Conservation (phyloP, 1,139 yeast genomes). For the Candida neerlandica region DNA sequence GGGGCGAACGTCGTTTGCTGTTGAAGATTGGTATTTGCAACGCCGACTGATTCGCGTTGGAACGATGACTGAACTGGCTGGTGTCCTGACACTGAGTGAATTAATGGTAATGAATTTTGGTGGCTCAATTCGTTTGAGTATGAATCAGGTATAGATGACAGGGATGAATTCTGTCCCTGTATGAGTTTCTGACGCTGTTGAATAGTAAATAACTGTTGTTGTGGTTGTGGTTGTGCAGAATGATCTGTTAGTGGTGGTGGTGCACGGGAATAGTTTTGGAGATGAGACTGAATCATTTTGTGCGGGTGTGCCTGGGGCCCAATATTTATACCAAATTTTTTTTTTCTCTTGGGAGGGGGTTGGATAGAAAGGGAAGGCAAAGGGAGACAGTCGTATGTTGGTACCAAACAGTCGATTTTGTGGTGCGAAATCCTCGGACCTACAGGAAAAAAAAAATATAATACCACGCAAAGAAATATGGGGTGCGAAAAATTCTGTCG, state of each 20-base stretch:
- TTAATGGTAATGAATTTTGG: neutral
- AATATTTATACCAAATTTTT: constrained; percentile 1
- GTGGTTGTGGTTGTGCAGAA: neutral
- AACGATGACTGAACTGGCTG: neutral
- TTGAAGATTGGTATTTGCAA: neutral
- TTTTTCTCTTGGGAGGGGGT: neutral
- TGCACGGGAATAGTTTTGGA: neutral
- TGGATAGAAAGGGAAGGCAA: neutral
- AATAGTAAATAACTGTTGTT: neutral
- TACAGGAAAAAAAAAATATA: neutral
- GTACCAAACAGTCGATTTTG: neutral
- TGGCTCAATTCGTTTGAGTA: neutral
- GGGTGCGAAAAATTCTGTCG: constrained; percentile 2
- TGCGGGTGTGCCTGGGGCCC: neutral
- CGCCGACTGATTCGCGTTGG: constrained; percentile 1
- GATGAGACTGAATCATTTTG: neutral
- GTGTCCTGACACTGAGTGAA: neutral
- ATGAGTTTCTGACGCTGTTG: too few species aligned
- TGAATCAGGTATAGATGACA: neutral
- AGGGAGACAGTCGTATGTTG: constrained; percentile 1
- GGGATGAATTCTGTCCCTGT: neutral
- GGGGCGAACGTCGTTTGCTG: neutral
- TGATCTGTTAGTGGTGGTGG: neutral
- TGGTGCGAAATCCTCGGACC: constrained; percentile 4
- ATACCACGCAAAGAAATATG: neutral